A percentile compares a stretch with the other conserved stretches of the same genome.
Conservation (phyloP, 2,329 filamentous ascomycete genomes). For the Tolypocladium nubicola region DNA sequence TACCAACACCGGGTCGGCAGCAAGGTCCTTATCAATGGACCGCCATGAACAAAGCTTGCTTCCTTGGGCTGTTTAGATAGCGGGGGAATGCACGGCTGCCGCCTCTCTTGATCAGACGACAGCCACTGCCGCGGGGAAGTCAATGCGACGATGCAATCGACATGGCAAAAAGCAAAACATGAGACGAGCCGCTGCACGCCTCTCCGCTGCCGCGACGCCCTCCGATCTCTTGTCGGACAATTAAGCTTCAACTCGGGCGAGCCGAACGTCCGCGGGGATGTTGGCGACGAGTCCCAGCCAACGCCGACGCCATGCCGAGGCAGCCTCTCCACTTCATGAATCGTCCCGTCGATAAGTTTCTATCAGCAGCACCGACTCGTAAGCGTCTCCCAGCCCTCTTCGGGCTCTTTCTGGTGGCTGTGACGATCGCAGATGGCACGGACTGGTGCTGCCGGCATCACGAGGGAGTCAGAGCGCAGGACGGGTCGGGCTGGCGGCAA, state of each 20-base stretch:
- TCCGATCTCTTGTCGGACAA: neutral
- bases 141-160: neutral
- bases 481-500: neutral
- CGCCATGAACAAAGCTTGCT: neutral
- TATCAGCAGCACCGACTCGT: neutral
- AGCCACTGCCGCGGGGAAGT: neutral
- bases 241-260: neutral
- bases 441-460: neutral
- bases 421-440: neutral
- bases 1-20: neutral
- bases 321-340: neutral
- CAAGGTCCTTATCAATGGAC: neutral
- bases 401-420: neutral
- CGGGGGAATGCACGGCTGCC: neutral
- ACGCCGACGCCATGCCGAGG: neutral
- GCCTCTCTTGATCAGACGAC: neutral
- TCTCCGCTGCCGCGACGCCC: neutral
- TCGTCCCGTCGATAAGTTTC: neutral
- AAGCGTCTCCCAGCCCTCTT: neutral
- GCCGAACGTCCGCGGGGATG: neutral
- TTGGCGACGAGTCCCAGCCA: neutral
- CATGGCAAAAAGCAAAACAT: neutral
- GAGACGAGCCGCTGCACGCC: neutral
- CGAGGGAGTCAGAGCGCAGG: neutral
- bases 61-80: neutral